These are phyloP conservation scores for Aureobasidium pullulans DNA, from an alignment of 2,329 filamentous ascomycete species.

Conservation along the genomic window DNA sequence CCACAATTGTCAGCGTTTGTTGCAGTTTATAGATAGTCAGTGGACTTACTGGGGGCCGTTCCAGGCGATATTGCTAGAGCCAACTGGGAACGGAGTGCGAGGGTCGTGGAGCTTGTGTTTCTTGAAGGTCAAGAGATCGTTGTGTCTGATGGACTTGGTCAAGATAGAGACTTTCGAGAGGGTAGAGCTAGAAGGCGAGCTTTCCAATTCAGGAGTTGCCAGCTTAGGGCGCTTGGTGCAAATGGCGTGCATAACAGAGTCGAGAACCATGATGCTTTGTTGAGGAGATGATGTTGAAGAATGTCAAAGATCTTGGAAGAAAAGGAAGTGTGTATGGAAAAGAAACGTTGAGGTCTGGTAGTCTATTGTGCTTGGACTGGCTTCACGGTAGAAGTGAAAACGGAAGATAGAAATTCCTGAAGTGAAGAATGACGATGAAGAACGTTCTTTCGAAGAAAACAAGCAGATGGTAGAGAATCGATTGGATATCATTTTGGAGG, in stretches of 20 bases:
- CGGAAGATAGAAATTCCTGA: neutral
- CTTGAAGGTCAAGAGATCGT: neutral
- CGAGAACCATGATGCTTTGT: neutral
- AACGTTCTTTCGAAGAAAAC: neutral
- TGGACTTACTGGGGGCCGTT: neutral
- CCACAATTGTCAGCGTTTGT: neutral
- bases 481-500: slow-evolving; percentile 9
- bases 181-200: neutral
- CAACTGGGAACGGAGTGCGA: neutral
- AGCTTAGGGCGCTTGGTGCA: neutral
- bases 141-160: neutral
- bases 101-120: neutral
- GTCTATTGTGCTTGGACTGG: neutral
- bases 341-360: neutral
- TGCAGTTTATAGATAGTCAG: neutral
- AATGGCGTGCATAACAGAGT: neutral
- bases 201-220: neutral
- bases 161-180: neutral
- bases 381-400: neutral
- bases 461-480: neutral
- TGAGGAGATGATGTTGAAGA: neutral
- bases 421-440: neutral
- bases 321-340: neutral
- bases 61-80: neutral
- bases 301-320: neutral